Evolutionary conservation across 177 flowering plant genomes (phyloP), one percentile per base, ranked within the genome.

Genomic region (Tripterygium wilfordii): DNA sequence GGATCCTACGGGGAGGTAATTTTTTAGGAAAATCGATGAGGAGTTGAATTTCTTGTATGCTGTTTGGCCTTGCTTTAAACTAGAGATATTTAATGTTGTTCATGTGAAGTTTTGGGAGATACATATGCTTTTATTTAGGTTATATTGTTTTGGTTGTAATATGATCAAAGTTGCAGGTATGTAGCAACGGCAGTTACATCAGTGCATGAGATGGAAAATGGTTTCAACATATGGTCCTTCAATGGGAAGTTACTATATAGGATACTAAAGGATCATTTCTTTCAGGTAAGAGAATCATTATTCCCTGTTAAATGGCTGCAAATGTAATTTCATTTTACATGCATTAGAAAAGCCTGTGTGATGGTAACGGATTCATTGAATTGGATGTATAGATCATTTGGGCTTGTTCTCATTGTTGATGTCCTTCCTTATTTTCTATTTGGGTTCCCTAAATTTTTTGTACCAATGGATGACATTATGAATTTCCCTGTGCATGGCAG

Each of bases 201-300:
- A 28, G 92, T 94, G 52, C 99, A 89, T 66, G 99, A 87, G 66
- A 89, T 89, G 96, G 97, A 94, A 52, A 94, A 94, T 64, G 97
- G 97, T 2, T 84, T 86, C 80, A 79, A 77, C 60, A 79, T 94
- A 13, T 87, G 99, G 99, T 89, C 97, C n/a, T 94, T 89, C 75
- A 66, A 77, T 40, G 96, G 97, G 20, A 94, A 84, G 67, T 64
- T 84, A 16, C 79, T 85, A 0, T 89, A 94, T 54, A 54, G 95
- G 57, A 83, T 79, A 48, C 72, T 82, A 38, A 87, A 80, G 73
- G 99, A 94, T 58, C 92, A 83, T 62, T 87, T 89, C 76, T 85
- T 65, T 54, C 99, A 89, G 86, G 98, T 88, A 62, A 35, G 30
- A 24, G 35, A 21, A 45, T 17, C 17, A 40, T 15, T 40, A 7